These are phyloP conservation scores for Suhomyces coccinellae DNA, from an alignment of 1,139 yeast genomes.

Conservation along the genomic window DNA sequence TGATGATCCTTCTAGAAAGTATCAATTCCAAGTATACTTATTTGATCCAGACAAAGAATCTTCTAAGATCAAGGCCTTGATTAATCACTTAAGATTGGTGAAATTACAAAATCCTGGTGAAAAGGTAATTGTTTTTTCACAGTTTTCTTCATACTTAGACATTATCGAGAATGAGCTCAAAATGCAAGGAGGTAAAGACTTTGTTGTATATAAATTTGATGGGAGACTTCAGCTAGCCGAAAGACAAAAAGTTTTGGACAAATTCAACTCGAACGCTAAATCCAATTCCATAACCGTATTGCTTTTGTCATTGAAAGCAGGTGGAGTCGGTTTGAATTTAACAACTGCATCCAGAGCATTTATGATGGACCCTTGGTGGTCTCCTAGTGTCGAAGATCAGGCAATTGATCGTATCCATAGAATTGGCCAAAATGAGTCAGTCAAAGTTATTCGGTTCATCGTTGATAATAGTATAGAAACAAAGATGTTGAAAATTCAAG, in stretches of 20 bases:
- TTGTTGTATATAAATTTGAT: conserved; percentile 66
- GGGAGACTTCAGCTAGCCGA: conserved; percentile 74
- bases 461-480: conserved; percentile 87
- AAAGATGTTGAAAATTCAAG: conserved; percentile 85
- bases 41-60: conserved; percentile 58
- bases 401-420: conserved; percentile 94
- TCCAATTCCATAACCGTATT: conserved; percentile 52
- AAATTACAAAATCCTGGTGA: conserved; percentile 59
- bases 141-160: conserved; percentile 82
- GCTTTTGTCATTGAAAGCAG: conserved; percentile 81
- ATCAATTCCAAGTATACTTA: conserved; percentile 37
- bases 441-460: conserved; percentile 76
- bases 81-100: conserved; percentile 56
- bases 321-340: conserved; percentile 91
- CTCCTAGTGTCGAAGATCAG: conserved; percentile 89
- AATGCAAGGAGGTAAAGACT: conserved; percentile 41
- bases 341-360: conserved; percentile 86
- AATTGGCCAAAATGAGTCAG: conserved; percentile 78
- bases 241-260: conserved; percentile 59
- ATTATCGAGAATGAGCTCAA: conserved; percentile 65
- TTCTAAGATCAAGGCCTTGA: conserved; percentile 72
- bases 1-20: conserved; percentile 24
- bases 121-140: conserved; percentile 87
- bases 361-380: conserved; percentile 99
- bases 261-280: conserved; percentile 43